Evolutionary conservation across 768 basidiomycete species (phyloP).

Genomic region (Psilocybe tampanensis): DNA sequence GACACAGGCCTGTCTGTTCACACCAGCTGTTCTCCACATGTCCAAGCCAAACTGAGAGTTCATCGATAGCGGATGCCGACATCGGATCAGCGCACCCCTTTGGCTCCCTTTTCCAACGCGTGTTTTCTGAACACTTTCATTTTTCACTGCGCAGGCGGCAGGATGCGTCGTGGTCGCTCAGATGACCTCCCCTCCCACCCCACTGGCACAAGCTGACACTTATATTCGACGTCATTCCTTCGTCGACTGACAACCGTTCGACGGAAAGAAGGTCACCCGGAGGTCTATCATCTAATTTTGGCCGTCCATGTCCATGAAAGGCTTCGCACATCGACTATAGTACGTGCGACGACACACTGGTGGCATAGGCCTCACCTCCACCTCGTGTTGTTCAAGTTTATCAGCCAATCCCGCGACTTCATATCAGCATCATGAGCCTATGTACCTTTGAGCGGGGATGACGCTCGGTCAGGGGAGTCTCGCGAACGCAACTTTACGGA

Average conservation of each 20-base stretch:
- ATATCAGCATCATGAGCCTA: too few species aligned
- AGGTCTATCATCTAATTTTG: too few species aligned
- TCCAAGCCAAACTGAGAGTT: neutral
- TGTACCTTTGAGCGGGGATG: too few species aligned
- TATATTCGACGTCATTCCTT: too few species aligned
- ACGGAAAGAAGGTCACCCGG: neutral
- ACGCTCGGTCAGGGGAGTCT: too few species aligned
- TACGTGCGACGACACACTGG: neutral
- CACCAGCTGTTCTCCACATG: neutral
- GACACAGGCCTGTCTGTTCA: neutral
- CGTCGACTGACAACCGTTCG: neutral
- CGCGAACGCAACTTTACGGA: too few species aligned
- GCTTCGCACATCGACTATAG: neutral
- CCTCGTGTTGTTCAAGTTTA: neutral
- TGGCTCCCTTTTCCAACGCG: neutral
- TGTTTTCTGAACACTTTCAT: neutral
- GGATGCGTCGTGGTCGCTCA: neutral
- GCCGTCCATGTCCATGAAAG: neutral
- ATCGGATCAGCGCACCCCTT: constrained; percentile 4
- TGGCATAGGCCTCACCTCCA: neutral
- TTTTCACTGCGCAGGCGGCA: neutral
- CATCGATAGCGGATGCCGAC: neutral
- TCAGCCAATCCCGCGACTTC: neutral
- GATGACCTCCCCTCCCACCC: neutral
- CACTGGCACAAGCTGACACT: too few species aligned